These are phyloP conservation scores for Pontederia paniculata DNA, from an alignment of 176 grass and related monocot genomes.

Conservation along the genomic window DNA sequence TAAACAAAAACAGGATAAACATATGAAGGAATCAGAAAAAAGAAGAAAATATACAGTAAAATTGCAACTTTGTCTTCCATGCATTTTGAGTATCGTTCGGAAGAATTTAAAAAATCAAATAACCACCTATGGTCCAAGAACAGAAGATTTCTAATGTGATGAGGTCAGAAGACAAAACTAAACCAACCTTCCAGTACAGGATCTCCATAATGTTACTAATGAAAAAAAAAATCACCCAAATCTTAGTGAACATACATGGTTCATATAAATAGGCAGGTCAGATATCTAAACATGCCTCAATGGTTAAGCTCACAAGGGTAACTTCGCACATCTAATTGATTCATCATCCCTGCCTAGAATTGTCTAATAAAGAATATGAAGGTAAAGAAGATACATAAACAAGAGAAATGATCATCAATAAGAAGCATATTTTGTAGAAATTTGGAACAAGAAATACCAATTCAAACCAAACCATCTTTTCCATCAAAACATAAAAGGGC, in stretches of 20 bases:
- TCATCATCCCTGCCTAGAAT: constrained; percentile 32
- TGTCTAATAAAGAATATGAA: background rate
- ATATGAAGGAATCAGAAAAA: background rate
- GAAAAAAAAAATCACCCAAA: too few relatives aligned
- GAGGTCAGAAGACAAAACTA: too few relatives aligned
- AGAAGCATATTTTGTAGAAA: background rate
- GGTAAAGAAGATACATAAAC: background rate
- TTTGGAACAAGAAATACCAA: background rate
- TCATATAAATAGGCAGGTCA: constrained; percentile 10
- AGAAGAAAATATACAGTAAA: too few relatives aligned
- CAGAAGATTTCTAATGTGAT: too few relatives aligned
- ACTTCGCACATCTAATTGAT: constrained; percentile 48
- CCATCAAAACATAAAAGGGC: background rate
- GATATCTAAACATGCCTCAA: constrained; percentile 22
- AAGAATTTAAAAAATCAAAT: too few relatives aligned
- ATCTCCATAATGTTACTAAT: too few relatives aligned
- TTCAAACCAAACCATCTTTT: background rate
- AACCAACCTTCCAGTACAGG: too few relatives aligned
- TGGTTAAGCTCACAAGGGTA: constrained; percentile 20
- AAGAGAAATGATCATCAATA: background rate
- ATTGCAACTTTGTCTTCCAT: too few relatives aligned
- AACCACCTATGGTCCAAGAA: too few relatives aligned
- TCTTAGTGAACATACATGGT: background rate
- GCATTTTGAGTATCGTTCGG: too few relatives aligned
- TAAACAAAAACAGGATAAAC: background rate